Evolutionary conservation across 331 rosid genomes (phyloP), one percentile per base, ranked within the genome.

Genomic region (Malus hybrid): DNA sequence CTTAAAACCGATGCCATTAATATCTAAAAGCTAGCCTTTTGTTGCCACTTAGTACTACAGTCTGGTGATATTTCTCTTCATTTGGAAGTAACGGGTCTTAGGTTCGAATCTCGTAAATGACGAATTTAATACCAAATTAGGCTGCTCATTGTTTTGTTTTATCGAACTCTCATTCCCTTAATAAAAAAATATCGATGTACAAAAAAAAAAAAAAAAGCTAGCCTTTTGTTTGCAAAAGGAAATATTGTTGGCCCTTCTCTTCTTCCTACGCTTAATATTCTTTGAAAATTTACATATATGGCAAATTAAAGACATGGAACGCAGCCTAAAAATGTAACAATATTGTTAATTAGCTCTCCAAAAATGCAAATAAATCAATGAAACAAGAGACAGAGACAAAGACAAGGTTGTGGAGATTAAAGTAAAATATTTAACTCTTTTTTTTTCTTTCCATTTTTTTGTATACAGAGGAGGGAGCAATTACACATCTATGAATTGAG

Each of bases 381-480:
- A 39, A 39, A 39, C 46, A 39, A 39, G 12, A 39, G 29, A 28
- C 34, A 12, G 44, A 20, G 19, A 54, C 16, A 34, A 10, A 57
- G 13, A 13, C 59, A 12, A 42, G 65, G 7, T 50, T 39, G 5
- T 4, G 6, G 54, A 67, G 64, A 34, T 39, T 33, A n/a, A 34
- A 27, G 20, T 31, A 60, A 59, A 15, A 59, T 44, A 8, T 39
- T 18, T 29, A 56, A 34, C 29, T 5, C 1, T 50, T 34, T 61
- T 39, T 54, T 22, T 19, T 39, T 39, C 12, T 2, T 22, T 15
- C 14, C 46, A 39, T 9, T 44, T 42, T 46, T 44, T 39, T 56
- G 32, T 70, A 18, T 71, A 65, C 80, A 76, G 60, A 80, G 80
- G 84, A 76, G 77, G 80, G 80, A 71, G 78, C 62, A 65, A 67